Percentiles rank a stretch among this genome's conserved stretches.
These are phyloP conservation scores for Copromyces sp. DNA, from an alignment of 495 filamentous ascomycete genomes.

Conservation along the genomic window DNA sequence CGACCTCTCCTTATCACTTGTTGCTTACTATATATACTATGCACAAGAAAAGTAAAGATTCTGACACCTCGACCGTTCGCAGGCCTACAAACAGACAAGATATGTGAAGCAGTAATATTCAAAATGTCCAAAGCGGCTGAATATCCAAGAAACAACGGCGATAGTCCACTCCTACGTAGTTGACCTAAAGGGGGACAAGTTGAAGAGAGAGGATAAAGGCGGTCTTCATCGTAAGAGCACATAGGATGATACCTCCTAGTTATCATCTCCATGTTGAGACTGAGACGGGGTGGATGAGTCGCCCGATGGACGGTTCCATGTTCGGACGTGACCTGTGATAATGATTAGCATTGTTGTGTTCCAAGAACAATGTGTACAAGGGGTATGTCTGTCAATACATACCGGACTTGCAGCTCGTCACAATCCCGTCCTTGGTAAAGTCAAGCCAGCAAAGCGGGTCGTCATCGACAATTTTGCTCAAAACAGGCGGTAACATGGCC, in stretches of 20 bases:
- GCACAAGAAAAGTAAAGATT: background rate
- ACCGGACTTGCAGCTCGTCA: constrained; percentile 87
- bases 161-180: too few relatives aligned
- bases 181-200: background rate
- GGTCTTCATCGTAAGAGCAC: background rate
- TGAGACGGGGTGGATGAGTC: constrained; percentile 7
- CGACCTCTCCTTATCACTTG: background rate
- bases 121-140: background rate
- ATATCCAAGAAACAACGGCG: background rate
- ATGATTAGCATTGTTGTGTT: constrained; percentile 4
- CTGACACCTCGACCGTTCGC: background rate
- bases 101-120: background rate
- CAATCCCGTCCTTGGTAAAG: constrained; percentile 83
- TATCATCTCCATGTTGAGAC: background rate
- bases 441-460: constrained; percentile 83
- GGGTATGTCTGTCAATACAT: constrained; percentile 18
- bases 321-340: constrained; percentile 67
- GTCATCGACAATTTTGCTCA: constrained; percentile 78
- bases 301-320: constrained; percentile 65
- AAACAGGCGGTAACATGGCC: constrained; percentile 85
- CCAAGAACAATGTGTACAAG: background rate
- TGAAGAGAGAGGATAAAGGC: too few relatives aligned
- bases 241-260: background rate
- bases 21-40: background rate
- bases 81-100: background rate